These are phyloP conservation scores for Luvunga scandens DNA, from an alignment of 345 rosid species.

Conservation along the genomic window DNA sequence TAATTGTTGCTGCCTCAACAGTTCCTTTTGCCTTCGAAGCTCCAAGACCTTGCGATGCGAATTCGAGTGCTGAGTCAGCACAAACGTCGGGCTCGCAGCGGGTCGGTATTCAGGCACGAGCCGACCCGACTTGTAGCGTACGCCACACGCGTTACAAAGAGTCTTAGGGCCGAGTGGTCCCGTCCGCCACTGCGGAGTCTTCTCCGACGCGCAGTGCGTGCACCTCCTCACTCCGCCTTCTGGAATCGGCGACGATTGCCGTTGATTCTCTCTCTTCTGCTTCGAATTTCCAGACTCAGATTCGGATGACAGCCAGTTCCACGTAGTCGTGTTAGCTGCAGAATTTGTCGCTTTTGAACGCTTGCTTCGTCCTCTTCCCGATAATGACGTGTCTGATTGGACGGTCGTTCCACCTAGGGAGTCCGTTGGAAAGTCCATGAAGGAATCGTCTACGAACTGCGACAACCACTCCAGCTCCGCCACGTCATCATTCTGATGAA, in stretches of 20 bases:
- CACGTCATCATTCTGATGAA: conserved; percentile 63
- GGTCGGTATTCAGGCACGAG: conserved; percentile 85
- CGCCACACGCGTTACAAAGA: conserved; percentile 76
- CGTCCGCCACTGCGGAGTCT: conserved; percentile 85
- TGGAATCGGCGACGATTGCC: conserved; percentile 17
- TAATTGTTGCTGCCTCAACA: conserved; percentile 26
- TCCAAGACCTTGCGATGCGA: conserved; percentile 87
- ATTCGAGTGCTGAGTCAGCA: conserved; percentile 74
- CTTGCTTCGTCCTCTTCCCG: conserved; percentile 51
- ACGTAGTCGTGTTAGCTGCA: conserved; percentile 20
- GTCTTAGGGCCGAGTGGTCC: conserved; percentile 85
- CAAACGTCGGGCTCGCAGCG: conserved; percentile 77
- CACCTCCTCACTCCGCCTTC: conserved; percentile 56
- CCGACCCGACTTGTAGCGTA: conserved; percentile 76
- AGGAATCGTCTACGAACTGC: conserved; percentile 74
- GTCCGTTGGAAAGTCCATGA: conserved; percentile 48
- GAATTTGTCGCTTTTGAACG: conserved; percentile 38
- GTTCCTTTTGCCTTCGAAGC: conserved; percentile 72
- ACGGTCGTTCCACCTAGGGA: conserved; percentile 35
- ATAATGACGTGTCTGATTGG: conserved; percentile 32
- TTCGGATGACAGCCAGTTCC: conserved; percentile 29
- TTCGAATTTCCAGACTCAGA: conserved; percentile 25
- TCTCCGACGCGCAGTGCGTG: conserved; percentile 79
- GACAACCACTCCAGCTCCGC: conserved; percentile 91
- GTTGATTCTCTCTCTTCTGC: conserved; percentile 31